Percentiles rank a stretch among this genome's conserved stretches.
These are phyloP conservation scores for Melastoma malabathricum DNA, from an alignment of 345 rosid species.

Conservation along the genomic window DNA sequence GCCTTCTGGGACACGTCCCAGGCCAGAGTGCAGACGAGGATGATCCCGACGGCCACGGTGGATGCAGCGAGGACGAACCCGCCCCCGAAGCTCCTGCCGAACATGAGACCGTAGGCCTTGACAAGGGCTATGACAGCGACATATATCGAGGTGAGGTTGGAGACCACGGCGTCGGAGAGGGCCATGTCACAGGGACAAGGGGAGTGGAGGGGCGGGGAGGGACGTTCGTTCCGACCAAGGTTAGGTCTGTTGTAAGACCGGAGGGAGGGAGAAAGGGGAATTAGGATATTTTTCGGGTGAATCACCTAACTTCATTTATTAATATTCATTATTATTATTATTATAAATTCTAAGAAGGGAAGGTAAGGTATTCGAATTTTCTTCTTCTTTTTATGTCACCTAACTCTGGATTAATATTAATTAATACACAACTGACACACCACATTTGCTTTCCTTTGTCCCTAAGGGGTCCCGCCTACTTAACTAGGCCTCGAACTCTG, in stretches of 20 bases:
- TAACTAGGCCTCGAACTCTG: too few species aligned
- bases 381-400: too few species aligned
- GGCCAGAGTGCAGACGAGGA: conserved; percentile 57
- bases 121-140: conserved; percentile 65
- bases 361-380: too few species aligned
- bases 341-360: too few species aligned
- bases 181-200: conserved; percentile 30
- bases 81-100: conserved; percentile 54
- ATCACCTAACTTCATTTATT: too few species aligned
- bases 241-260: background rate
- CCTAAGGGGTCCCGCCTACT: too few species aligned
- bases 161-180: conserved; percentile 71
- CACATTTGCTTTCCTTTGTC: too few species aligned
- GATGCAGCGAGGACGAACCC: conserved; percentile 62
- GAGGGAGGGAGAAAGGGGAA: background rate
- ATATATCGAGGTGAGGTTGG: conserved; percentile 75
- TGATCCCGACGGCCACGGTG: conserved; percentile 43
- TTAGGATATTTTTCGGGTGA: too few species aligned
- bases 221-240: background rate
- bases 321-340: too few species aligned
- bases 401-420: too few species aligned
- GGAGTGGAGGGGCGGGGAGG: background rate
- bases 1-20: conserved; percentile 90
- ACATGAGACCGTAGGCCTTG: conserved; percentile 43
- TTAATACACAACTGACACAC: too few species aligned